Evolutionary conservation across 805 yeast species (phyloP), one percentile per base, ranked within the genome.

Genomic region (Candida loeiensis): DNA sequence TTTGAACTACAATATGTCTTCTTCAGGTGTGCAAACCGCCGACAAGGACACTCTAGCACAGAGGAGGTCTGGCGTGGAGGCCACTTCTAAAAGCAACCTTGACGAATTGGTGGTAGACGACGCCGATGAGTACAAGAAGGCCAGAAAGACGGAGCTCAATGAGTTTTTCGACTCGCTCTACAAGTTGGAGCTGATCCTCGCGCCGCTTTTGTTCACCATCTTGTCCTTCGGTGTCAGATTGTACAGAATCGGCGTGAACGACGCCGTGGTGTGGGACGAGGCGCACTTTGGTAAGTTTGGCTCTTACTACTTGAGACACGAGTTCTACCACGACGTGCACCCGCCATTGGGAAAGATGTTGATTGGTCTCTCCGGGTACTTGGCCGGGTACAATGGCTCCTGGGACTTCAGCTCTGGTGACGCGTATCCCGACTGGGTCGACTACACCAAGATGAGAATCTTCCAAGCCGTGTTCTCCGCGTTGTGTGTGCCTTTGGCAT

Each of bases 261-360:
- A 76, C 41, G 71, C 75, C 41, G 97, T 93, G 21, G 93, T 93
- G 17, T 90, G 97, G 97, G 97, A 89, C 65, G 97, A 89, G 60
- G 97, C 96, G 29, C 96, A 90, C 68, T 91, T 91, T 62, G 99
- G 97, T 37, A 93, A 91, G 61, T 91, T 91, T 60, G 98, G 97
- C 22, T 82, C 96, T 9, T 83, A 87, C 60, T 91, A 91, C 63
- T 70, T 91, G 46, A 81, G 69, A 49, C 93, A 87, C 51, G 95
- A 87, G 54, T 88, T 85, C 59, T 91, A 90, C 62, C 95, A 87
- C 59, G 99, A 91, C 63, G 96, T 91, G 24, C 99, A 91, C 64
- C 99, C 99, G 36, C 99, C 99, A 1, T 69, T 91, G 53, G 98
- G 97, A 16, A 91, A 91, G 63, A 82, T 91, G 84, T 73, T 93